Evolutionary conservation across 257 asterid species (phyloP).

Genomic region (Buddleja alternifolia): DNA sequence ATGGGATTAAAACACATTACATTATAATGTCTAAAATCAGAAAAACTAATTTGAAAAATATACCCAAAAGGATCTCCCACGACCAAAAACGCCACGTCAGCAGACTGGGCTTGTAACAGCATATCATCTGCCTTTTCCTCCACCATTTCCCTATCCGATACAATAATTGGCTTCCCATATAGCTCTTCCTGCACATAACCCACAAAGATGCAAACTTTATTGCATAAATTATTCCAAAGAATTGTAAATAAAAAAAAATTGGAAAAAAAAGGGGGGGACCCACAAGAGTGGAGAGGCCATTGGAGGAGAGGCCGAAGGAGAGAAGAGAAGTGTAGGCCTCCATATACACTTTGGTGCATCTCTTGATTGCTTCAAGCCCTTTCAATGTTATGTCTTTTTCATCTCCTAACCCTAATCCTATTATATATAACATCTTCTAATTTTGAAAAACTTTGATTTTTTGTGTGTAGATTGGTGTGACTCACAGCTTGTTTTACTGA

Average conservation of each 20-base stretch:
- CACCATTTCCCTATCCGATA: constrained; percentile 84
- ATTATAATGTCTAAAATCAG: background rate
- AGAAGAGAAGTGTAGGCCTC: constrained; percentile 98
- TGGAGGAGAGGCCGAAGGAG: constrained; percentile 75
- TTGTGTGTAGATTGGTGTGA: background rate
- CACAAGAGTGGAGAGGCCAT: constrained; percentile 78
- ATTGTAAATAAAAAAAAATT: background rate
- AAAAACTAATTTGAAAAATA: constrained; percentile 15
- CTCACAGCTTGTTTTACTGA: background rate
- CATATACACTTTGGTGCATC: constrained; percentile 68
- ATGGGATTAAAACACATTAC: background rate
- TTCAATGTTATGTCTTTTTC: constrained; percentile 83
- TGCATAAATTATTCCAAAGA: background rate
- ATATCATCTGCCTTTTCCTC: constrained; percentile 88
- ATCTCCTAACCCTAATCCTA: constrained; percentile 87
- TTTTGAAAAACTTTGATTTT: background rate
- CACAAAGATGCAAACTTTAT: constrained; percentile 31
- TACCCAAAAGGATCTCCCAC: constrained; percentile 99
- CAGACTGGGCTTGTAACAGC: constrained; percentile 66
- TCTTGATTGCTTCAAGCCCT: constrained; percentile 86
- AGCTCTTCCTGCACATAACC: constrained; percentile 59
- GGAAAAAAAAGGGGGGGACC: background rate
- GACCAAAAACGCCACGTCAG: constrained; percentile 88
- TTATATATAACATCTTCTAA: constrained; percentile 60
- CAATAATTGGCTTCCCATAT: constrained; percentile 68